Percentiles rank a stretch among this genome's conserved stretches.
Evolutionary conservation across 192 early-diverging fungal species (phyloP).

Genomic region (Rhizophagus prolifer): DNA sequence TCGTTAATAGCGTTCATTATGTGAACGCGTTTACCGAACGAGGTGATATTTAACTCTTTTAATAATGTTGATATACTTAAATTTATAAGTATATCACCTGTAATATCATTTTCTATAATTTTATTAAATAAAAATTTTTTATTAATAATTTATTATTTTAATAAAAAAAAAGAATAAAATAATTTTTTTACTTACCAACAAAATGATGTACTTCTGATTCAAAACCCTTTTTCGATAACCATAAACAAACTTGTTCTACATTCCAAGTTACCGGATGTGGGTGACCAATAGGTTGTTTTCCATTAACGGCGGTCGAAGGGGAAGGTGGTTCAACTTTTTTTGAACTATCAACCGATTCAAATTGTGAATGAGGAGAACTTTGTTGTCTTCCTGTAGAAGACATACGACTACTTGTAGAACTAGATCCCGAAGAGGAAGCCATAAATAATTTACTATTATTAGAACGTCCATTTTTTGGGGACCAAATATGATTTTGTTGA

Average conservation of each 20-base stretch:
- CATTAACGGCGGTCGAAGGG: neutral
- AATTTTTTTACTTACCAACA: constrained; percentile 40
- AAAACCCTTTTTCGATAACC: constrained; percentile 57
- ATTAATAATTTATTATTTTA: neutral
- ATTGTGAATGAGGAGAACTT: neutral
- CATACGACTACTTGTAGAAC: neutral
- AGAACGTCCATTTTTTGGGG: neutral
- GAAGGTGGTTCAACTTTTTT: neutral
- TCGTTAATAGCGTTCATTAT: constrained; percentile 66
- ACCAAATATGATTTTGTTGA: neutral
- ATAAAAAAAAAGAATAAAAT: neutral
- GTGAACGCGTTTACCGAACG: constrained; percentile 65
- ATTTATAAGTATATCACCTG: constrained; percentile 63
- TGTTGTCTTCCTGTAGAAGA: neutral
- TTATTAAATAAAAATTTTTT: neutral
- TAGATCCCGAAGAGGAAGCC: neutral
- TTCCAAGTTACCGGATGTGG: constrained; percentile 59
- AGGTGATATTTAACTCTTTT: constrained; percentile 65
- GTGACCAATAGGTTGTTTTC: constrained; percentile 16
- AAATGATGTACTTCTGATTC: constrained; percentile 47
- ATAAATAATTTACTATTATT: neutral
- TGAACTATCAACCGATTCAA: neutral
- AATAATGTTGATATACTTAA: constrained; percentile 56
- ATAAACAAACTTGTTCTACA: constrained; percentile 55
- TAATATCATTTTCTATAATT: constrained; percentile 64